Percentiles rank a stretch among this genome's conserved stretches.
These are phyloP conservation scores for Lactarius tabidus DNA, from an alignment of 768 basidiomycete genomes.

Conservation along the genomic window DNA sequence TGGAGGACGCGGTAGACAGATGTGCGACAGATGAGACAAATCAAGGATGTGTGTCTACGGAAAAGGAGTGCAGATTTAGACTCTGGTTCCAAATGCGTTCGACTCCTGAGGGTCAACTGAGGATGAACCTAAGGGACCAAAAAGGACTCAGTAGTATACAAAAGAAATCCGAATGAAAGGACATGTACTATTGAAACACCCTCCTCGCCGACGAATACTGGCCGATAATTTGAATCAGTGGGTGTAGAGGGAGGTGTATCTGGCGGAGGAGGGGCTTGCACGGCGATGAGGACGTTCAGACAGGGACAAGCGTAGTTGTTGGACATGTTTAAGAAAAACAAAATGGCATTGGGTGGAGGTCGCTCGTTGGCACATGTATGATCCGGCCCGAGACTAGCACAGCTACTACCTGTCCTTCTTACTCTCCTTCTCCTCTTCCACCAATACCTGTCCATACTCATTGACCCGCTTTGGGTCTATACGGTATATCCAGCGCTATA, in stretches of 20 bases:
- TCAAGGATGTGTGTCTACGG: slow-evolving; percentile 56
- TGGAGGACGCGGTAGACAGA: slow-evolving; percentile 68
- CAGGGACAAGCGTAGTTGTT: slow-evolving; percentile 57
- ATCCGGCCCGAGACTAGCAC: slow-evolving; percentile 12
- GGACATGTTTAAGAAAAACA: slow-evolving; percentile 22
- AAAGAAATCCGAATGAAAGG: not conserved
- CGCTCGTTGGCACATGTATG: not conserved
- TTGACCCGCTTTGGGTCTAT: slow-evolving; percentile 93
- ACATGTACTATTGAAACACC: slow-evolving; percentile 61
- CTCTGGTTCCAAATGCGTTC: slow-evolving; percentile 32
- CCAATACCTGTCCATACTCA: slow-evolving; percentile 89
- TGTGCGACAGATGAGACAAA: slow-evolving; percentile 64
- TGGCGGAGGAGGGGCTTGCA: slow-evolving; percentile 30
- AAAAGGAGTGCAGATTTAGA: slow-evolving; percentile 29
- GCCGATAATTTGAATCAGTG: slow-evolving; percentile 42
- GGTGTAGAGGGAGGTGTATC: slow-evolving; percentile 18
- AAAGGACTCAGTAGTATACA: not conserved
- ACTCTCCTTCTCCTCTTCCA: slow-evolving; percentile 32
- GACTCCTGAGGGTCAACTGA: slow-evolving; percentile 64
- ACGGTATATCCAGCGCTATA: slow-evolving; percentile 93
- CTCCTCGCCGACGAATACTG: slow-evolving; percentile 60
- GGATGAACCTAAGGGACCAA: slow-evolving; percentile 50
- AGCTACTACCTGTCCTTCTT: slow-evolving; percentile 35
- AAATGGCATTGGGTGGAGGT: not conserved
- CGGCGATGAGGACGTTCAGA: slow-evolving; percentile 60